Evolutionary conservation across 2,329 filamentous ascomycete species (phyloP).

Genomic region (Paracamarosporium sp.): DNA sequence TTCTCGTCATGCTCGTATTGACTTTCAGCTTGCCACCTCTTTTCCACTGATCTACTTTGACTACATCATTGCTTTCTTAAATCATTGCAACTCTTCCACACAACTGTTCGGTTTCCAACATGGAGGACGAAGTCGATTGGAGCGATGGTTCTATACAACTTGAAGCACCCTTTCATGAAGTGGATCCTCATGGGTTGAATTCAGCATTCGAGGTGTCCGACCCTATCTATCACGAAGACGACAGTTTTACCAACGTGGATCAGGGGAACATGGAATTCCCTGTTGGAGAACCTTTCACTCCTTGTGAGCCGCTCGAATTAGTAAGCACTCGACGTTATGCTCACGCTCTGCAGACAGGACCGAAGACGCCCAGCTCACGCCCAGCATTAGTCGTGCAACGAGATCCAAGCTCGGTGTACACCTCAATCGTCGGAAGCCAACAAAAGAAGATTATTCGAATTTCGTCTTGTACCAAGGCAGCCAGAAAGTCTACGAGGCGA

Average conservation of each 20-base stretch:
- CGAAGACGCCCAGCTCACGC: neutral
- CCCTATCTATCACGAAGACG: neutral
- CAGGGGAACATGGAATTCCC: slow-evolving; percentile 5
- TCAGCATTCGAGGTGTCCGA: neutral
- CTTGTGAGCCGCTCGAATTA: slow-evolving; percentile 11
- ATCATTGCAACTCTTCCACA: too few relatives aligned
- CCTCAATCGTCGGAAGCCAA: slow-evolving; percentile 20
- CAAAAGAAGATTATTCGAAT: slow-evolving; percentile 23
- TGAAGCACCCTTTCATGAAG: neutral
- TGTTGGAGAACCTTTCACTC: slow-evolving; percentile 6
- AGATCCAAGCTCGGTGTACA: slow-evolving; percentile 12
- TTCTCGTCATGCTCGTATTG: neutral
- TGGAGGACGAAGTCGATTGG: slow-evolving; percentile 35
- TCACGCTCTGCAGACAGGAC: neutral
- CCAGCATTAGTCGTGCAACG: slow-evolving; percentile 10
- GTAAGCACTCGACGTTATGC: neutral
- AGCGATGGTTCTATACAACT: slow-evolving; percentile 25
- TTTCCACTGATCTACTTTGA: neutral
- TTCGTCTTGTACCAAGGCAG: slow-evolving; percentile 33
- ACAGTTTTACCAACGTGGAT: neutral
- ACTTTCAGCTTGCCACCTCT: neutral
- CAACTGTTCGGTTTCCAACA: neutral
- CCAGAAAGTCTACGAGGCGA: slow-evolving; percentile 33
- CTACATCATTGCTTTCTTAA: neutral
- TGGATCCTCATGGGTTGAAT: neutral